These are phyloP conservation scores for Achaetomium macrosporum DNA, from an alignment of 2,329 filamentous ascomycete genomes.

Conservation along the genomic window DNA sequence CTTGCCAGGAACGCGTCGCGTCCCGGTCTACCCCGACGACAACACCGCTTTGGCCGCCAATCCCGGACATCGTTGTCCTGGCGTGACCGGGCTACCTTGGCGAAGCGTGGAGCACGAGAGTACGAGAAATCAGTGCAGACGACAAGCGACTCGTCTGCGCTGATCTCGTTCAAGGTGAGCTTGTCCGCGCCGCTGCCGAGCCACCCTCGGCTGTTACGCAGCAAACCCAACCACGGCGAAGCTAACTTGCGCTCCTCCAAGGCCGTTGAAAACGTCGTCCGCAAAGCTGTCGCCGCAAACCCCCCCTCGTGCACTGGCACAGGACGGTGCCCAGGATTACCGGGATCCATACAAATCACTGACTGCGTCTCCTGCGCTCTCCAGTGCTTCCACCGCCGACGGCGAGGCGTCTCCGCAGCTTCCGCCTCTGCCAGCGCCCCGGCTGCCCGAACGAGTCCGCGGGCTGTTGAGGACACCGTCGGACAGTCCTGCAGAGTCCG, in stretches of 20 bases:
- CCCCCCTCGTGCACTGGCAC: slow-evolving; percentile 57
- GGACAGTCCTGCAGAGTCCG: slow-evolving; percentile 28
- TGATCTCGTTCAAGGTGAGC: slow-evolving; percentile 52
- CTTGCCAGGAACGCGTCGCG: slow-evolving; percentile 21
- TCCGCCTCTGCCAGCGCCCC: slow-evolving; percentile 54
- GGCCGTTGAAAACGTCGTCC: slow-evolving; percentile 52
- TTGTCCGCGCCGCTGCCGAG: slow-evolving; percentile 8
- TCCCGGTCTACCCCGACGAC: slow-evolving; percentile 8
- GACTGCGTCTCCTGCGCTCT: slow-evolving; percentile 52
- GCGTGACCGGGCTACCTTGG: background rate
- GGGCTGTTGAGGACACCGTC: slow-evolving; percentile 52
- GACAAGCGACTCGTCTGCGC: slow-evolving; percentile 54
- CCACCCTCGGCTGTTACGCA: slow-evolving; percentile 10
- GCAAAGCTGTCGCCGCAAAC: slow-evolving; percentile 41
- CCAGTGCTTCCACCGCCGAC: slow-evolving; percentile 57
- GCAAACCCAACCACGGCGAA: background rate
- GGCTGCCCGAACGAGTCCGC: slow-evolving; percentile 49
- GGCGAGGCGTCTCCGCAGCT: slow-evolving; percentile 52
- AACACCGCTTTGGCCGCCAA: slow-evolving; percentile 1
- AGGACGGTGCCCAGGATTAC: slow-evolving; percentile 45
- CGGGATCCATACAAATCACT: slow-evolving; percentile 29
- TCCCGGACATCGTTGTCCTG: slow-evolving; percentile 1
- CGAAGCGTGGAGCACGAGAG: slow-evolving; percentile 16
- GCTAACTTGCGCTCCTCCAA: slow-evolving; percentile 17
- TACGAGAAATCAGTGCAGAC: slow-evolving; percentile 52